Percentiles rank a stretch among this genome's conserved stretches.
Evolutionary conservation across 1,139 yeast species (phyloP).

Genomic region (Neolecta irregularis): DNA sequence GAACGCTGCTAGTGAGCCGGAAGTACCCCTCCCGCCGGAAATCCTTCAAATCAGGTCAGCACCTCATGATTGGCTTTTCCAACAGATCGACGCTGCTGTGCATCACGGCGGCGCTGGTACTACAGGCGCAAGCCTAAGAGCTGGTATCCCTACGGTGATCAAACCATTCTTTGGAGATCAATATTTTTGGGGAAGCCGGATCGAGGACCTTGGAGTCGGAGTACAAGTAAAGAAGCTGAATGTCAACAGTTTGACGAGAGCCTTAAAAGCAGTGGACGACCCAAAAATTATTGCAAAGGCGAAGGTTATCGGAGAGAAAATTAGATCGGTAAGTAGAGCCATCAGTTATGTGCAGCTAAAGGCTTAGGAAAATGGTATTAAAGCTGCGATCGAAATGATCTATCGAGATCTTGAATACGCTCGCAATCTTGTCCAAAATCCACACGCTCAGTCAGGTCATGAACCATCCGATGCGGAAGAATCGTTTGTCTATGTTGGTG

Average conservation of each 20-base stretch:
- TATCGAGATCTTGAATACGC: constrained; percentile 75
- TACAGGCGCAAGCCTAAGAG: constrained; percentile 77
- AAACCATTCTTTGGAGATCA: constrained; percentile 97
- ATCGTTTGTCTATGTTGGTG: too few relatives aligned
- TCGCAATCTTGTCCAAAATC: too few relatives aligned
- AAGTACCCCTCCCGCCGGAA: constrained; percentile 49
- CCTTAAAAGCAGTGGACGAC: constrained; percentile 51
- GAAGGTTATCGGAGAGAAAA: constrained; percentile 40
- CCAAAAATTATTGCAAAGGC: constrained; percentile 59
- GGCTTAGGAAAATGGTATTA: constrained; percentile 74
- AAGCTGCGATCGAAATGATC: constrained; percentile 55
- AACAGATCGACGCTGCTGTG: constrained; percentile 79
- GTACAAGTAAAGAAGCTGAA: constrained; percentile 53
- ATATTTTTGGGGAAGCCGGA: constrained; percentile 71
- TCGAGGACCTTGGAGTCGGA: constrained; percentile 88
- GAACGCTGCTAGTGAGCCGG: constrained; percentile 21
- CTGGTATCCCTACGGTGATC: constrained; percentile 77
- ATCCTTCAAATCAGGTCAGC: constrained; percentile 54
- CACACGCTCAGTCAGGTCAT: too few relatives aligned
- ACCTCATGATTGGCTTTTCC: constrained; percentile 92
- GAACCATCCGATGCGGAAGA: too few relatives aligned
- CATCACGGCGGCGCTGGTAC: constrained; percentile 98
- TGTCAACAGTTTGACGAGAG: constrained; percentile 44
- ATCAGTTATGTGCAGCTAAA: too few relatives aligned
- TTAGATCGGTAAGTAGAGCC: too few relatives aligned